Evolutionary conservation across 768 basidiomycete species (phyloP).

Genomic region (Pholiota microspora): DNA sequence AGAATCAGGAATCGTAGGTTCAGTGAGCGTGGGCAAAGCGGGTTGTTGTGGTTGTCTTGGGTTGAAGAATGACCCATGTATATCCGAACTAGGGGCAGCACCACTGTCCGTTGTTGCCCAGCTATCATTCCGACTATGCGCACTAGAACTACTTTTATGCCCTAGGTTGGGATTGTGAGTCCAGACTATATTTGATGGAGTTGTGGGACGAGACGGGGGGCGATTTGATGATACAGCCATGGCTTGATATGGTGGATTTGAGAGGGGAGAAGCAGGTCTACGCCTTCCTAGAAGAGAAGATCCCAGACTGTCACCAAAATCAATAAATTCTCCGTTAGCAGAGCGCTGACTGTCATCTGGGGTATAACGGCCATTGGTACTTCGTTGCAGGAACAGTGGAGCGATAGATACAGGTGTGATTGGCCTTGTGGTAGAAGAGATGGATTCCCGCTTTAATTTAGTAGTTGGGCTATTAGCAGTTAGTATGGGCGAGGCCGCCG

Average conservation of each 20-base stretch:
- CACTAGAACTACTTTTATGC: slow-evolving; percentile 18
- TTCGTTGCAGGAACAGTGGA: slow-evolving; percentile 55
- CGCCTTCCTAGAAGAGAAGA: slow-evolving; percentile 56
- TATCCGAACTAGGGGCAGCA: slow-evolving; percentile 24
- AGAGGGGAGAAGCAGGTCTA: slow-evolving; percentile 72
- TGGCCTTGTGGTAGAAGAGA: slow-evolving; percentile 45
- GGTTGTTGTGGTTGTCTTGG: slow-evolving; percentile 33
- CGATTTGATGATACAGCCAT: slow-evolving; percentile 37
- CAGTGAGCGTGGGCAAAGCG: slow-evolving; percentile 53
- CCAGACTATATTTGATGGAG: slow-evolving; percentile 80
- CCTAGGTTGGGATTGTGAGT: slow-evolving; percentile 29
- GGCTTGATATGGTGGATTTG: slow-evolving; percentile 58
- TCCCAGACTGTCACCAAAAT: slow-evolving; percentile 44
- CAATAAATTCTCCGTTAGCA: slow-evolving; percentile 32
- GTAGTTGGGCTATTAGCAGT: slow-evolving; percentile 25
- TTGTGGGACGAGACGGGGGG: slow-evolving; percentile 61
- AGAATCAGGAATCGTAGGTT: slow-evolving; percentile 52
- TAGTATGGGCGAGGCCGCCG: slow-evolving; percentile 31
- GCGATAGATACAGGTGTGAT: slow-evolving; percentile 46
- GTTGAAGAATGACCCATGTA: slow-evolving; percentile 30
- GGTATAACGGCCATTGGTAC: slow-evolving; percentile 62
- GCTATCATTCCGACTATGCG: slow-evolving; percentile 61
- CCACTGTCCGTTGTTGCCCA: slow-evolving; percentile 43
- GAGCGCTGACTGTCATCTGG: slow-evolving; percentile 37
- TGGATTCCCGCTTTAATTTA: slow-evolving; percentile 54